Evolutionary conservation across 2,329 filamentous ascomycete genomes (phyloP), one percentile per base, ranked within the genome.

Genomic region (Monilinia aucupariae): DNA sequence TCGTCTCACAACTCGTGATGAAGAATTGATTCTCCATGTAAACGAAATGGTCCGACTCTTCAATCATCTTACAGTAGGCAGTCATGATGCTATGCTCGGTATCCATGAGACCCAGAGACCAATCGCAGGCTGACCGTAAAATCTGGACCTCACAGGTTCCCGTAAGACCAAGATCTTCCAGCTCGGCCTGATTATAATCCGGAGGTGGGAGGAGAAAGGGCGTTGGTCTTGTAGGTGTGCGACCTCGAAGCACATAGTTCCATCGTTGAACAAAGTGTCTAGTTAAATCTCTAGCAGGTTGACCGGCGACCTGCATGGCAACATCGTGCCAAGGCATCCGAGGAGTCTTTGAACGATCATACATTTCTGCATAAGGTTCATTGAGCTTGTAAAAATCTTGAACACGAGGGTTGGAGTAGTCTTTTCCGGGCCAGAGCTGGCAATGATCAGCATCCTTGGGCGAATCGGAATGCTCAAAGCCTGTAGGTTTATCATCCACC

Each of bases 21-120:
- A 96, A 99, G 77, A 97, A 99, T 73, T 99, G 94, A 73, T 99
- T 99, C 75, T 99, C 94, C 68, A 97, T 96, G 76, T 99, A 97
- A 59, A 97, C 91, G 71, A 97, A 96, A 75, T 97, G 94, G 54
- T 99, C 91, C 1, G 92, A 97, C 67, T 93, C 89, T 68, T 94
- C 88, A 69, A 99, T 99, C 80, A 96, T 86, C 74, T 96, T 94
- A 69, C 96, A 84, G 72, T 97, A 97, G 4, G 94, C 93, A 67
- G 89, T 94, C 82, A 96, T 92, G 73, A 99, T 97, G 73, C 93
- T 97, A 75, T 92, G 88, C 74, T 99, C 94, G 0, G 88, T 90
- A 64, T 91, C 85, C 62, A 91, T 89, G 17, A 92, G 92, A 20
- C 94, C 94, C 2, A 96, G 82, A 1, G 93, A 97, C 94, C 94